phyloP scores from a whole-genome alignment of 1,139 yeast species.

The Waltiozyma sp. region DNA sequence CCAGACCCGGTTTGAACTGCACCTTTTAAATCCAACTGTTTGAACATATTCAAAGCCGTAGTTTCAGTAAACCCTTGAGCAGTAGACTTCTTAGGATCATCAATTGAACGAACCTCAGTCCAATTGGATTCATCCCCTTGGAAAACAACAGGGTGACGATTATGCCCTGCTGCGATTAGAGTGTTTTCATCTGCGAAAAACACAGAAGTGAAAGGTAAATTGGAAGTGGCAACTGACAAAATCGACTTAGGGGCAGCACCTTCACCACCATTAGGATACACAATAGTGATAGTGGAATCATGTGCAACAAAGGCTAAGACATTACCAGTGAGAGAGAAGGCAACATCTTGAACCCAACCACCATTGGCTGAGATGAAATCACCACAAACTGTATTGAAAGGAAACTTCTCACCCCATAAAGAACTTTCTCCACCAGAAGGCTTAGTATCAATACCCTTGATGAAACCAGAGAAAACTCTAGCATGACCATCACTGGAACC shows the following conservation, averaged over 20 bases:
- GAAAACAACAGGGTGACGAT: slow-evolving; percentile 82
- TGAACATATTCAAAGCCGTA: slow-evolving; percentile 85
- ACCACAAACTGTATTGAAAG: slow-evolving; percentile 88
- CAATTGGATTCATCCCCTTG: slow-evolving; percentile 51
- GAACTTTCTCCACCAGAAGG: slow-evolving; percentile 67
- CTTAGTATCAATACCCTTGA: slow-evolving; percentile 80
- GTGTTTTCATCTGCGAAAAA: slow-evolving; percentile 56
- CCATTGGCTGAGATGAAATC: slow-evolving; percentile 71
- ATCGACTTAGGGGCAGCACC: slow-evolving; percentile 34
- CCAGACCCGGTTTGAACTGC: slow-evolving; percentile 42
- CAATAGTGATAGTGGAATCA: slow-evolving; percentile 66
- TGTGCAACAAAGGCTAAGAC: slow-evolving; percentile 71
- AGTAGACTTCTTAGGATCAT: slow-evolving; percentile 32
- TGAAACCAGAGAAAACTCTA: slow-evolving; percentile 84
- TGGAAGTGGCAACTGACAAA: slow-evolving; percentile 48
- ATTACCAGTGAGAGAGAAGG: slow-evolving; percentile 74
- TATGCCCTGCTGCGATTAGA: slow-evolving; percentile 84
- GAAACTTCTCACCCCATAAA: slow-evolving; percentile 91
- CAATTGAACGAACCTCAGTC: slow-evolving; percentile 19
- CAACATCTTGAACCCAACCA: slow-evolving; percentile 89
- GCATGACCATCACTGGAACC: slow-evolving; percentile 96
- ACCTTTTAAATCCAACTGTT: slow-evolving; percentile 92
- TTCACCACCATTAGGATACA: slow-evolving; percentile 68
- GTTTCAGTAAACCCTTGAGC: slow-evolving; percentile 44
- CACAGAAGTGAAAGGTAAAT: slow-evolving; percentile 73